Evolutionary conservation across 768 basidiomycete species (phyloP).

Genomic region (Tulasnella sp.): DNA sequence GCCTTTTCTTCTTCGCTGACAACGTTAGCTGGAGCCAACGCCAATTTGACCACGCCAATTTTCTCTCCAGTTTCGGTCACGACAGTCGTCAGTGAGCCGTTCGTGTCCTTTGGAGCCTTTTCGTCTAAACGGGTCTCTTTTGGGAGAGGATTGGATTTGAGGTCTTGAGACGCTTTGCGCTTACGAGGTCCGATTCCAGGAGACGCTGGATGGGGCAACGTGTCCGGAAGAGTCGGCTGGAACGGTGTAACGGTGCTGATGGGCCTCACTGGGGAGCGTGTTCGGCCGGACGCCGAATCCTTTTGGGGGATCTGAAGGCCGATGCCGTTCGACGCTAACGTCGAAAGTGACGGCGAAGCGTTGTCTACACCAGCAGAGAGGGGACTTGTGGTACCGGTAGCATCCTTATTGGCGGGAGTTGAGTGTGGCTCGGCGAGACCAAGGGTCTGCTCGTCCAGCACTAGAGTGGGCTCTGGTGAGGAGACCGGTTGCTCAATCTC

Average conservation of each 20-base stretch:
- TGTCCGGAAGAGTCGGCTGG: slow-evolving; percentile 8
- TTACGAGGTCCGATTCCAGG: slow-evolving; percentile 14
- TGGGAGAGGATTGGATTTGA: slow-evolving; percentile 15
- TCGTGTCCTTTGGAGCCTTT: not conserved
- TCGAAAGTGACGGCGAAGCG: not conserved
- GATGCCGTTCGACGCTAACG: not conserved
- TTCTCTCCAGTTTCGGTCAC: slow-evolving; percentile 3
- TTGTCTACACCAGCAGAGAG: not conserved
- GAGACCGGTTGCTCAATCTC: not conserved
- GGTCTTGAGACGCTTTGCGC: slow-evolving; percentile 19
- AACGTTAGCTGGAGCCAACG: slow-evolving; percentile 13
- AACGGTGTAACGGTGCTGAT: slow-evolving; percentile 6
- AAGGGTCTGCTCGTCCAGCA: not conserved
- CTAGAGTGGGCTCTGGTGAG: not conserved
- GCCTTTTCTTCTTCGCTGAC: slow-evolving; percentile 36
- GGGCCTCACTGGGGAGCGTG: slow-evolving; percentile 9
- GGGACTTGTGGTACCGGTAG: not conserved
- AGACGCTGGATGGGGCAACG: slow-evolving; percentile 7
- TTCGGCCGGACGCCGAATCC: not conserved
- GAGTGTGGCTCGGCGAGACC: not conserved
- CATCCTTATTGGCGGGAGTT: not conserved
- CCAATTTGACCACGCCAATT: slow-evolving; percentile 7
- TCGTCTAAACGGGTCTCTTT: slow-evolving; percentile 12
- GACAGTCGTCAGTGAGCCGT: not conserved
- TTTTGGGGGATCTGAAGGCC: not conserved